Evolutionary conservation across 129 eudicot genomes (phyloP), one percentile per base, ranked within the genome.

Genomic region (Artemisia tridentata): DNA sequence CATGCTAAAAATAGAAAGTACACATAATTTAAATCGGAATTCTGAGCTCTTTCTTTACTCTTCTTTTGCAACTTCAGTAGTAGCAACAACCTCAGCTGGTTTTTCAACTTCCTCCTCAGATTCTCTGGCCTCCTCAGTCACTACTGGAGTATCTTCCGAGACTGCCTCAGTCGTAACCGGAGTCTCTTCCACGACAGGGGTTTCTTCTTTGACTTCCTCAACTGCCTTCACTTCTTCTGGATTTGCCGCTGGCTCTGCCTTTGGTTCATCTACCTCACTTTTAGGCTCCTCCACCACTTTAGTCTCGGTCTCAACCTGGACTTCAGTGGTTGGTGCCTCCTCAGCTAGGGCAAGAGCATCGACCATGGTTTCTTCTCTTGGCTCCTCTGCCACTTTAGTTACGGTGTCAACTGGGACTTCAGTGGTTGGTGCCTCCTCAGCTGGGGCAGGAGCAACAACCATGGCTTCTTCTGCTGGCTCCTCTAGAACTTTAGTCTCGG

Each of bases 21-120:
- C 38, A 67, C 67, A 56, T 56, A 48, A 41, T 15, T 17, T 18
- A 29, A 34, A 49, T 62, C 70, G 70, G 27, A 73, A 62, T 17
- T 41, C 7, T n/a, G 1, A 67, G 0, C 48, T 16, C 41, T 23
- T 46, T 38, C 65, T 76, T 63, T 76, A 77, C 8, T 77, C 72
- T 51, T 77, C 72, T 53, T 19, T 16, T 67, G 73, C 68, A 67
- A 66, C 73, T 66, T 75, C 81, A 62, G 70, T 34, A 55, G 38
- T 38, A 12, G 65, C 67, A 75, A 48, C 68, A 31, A 47, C 48
- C 80, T 77, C 80, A 6, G 7, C 58, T 21, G 71, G 69, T 15
- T 48, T n/a, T 21, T 51, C 75, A 41, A 5, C 50, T 65, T 75
- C 79, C 51, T 65, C 45, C 52, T 47, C 80, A 11, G 38, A 3